Evolutionary conservation across 139 green algal species (phyloP).

Genomic region (Tetradesmus obliquus): DNA sequence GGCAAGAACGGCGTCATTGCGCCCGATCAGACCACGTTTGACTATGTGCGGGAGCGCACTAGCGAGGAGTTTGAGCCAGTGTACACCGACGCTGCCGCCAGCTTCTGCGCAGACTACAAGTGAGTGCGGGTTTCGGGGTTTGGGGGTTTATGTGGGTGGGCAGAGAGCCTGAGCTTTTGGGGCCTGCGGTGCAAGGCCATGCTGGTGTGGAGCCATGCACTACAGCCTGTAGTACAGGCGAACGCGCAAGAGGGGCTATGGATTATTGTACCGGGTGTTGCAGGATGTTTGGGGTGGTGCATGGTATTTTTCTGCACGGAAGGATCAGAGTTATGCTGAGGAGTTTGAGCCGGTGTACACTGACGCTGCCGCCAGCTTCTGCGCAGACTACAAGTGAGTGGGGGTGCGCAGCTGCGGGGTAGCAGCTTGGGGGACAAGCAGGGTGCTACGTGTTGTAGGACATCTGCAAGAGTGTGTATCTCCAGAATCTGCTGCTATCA

Average conservation of each 20-base stretch:
- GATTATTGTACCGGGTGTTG: too few species aligned
- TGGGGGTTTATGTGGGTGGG: neutral
- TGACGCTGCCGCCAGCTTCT: constrained; percentile 77
- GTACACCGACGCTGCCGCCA: constrained; percentile 80
- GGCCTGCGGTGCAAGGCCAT: neutral
- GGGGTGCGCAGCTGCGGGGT: neutral
- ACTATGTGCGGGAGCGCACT: constrained; percentile 89
- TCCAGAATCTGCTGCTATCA: neutral
- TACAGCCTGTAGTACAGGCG: too few species aligned
- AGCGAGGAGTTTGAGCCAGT: constrained; percentile 81
- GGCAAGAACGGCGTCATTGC: constrained; percentile 85
- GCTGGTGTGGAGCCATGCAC: too few species aligned
- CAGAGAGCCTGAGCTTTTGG: neutral
- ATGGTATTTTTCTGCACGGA: too few species aligned
- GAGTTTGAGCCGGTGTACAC: constrained; percentile 85
- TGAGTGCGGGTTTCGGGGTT: constrained; percentile 28
- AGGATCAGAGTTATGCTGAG: constrained; percentile 39
- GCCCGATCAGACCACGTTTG: constrained; percentile 93
- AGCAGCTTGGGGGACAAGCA: neutral
- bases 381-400: constrained; percentile 71
- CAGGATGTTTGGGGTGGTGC: too few species aligned
- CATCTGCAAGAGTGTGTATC: too few species aligned
- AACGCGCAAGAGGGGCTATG: too few species aligned
- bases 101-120: constrained; percentile 76
- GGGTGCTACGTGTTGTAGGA: too few species aligned